A percentile compares a stretch with the other conserved stretches of the same genome.
These are phyloP conservation scores for Xylaria scruposa DNA, from an alignment of 495 filamentous ascomycete genomes.

Conservation along the genomic window DNA sequence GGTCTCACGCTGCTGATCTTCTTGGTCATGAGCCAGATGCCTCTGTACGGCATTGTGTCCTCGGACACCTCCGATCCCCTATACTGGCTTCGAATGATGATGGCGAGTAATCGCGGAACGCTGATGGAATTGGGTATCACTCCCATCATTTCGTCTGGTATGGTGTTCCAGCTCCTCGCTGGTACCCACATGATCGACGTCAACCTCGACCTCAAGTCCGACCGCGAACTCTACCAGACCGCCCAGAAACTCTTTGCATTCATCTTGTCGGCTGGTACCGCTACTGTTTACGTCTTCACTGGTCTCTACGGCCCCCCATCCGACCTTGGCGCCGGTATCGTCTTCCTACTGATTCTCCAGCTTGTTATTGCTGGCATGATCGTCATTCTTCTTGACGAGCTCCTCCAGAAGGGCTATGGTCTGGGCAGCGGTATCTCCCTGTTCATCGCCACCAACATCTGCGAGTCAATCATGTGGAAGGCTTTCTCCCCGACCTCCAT, in stretches of 20 bases:
- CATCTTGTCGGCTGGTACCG: constrained; percentile 95
- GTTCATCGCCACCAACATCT: constrained; percentile 99
- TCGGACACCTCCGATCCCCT: constrained; percentile 97
- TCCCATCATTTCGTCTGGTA: constrained; percentile 98
- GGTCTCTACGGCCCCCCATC: constrained; percentile 96
- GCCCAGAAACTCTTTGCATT: constrained; percentile 99
- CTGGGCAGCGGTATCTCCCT: constrained; percentile 98
- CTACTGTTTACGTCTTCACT: constrained; percentile 95
- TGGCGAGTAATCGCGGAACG: constrained; percentile 98
- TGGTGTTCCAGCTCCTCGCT: constrained; percentile 99
- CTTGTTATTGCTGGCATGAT: constrained; percentile 95
- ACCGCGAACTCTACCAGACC: constrained; percentile 99
- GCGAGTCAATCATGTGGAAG: constrained; percentile 99
- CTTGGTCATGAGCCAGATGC: constrained; percentile 99
- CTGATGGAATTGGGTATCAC: constrained; percentile 99
- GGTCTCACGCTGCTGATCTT: constrained; percentile 96
- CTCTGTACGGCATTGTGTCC: constrained; percentile 92
- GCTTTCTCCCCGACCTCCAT: constrained; percentile 99
- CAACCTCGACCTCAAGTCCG: constrained; percentile 98
- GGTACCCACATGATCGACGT: constrained; percentile 99
- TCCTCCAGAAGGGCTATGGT: constrained; percentile 99
- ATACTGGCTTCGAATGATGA: constrained; percentile 99
- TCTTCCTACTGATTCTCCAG: constrained; percentile 96
- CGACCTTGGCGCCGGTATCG: constrained; percentile 96
- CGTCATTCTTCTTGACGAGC: constrained; percentile 98